Percentiles rank a stretch among this genome's conserved stretches.
phyloP scores from a whole-genome alignment of 108 stramenopile genomes.

The Cyclotella distinguenda region DNA sequence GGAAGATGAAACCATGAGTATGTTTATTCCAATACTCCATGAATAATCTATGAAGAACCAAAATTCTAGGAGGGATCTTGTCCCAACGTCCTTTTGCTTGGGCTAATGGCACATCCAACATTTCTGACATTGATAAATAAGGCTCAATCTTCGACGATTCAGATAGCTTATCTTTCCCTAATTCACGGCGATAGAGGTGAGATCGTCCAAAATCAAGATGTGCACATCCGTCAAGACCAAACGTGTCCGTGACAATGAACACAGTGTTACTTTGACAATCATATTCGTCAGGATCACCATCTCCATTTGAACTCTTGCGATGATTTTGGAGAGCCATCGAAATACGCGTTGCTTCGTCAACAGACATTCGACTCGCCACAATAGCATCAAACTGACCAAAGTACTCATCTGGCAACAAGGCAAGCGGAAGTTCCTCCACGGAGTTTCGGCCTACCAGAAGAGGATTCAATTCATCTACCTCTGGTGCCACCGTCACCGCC shows the following conservation, averaged over 20 bases:
- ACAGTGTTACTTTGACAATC: slow-evolving; percentile 37
- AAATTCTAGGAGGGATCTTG: slow-evolving; percentile 65
- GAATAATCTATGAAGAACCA: slow-evolving; percentile 61
- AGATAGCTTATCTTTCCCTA: slow-evolving; percentile 77
- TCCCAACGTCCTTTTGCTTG: slow-evolving; percentile 71
- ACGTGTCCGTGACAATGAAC: slow-evolving; percentile 74
- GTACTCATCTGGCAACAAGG: slow-evolving; percentile 59
- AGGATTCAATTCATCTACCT: slow-evolving; percentile 90
- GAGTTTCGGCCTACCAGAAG: slow-evolving; percentile 75
- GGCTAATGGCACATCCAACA: slow-evolving; percentile 50
- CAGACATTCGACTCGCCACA: slow-evolving; percentile 70
- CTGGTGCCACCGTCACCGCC: slow-evolving; percentile 63
- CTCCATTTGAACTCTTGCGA: neutral
- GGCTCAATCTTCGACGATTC: slow-evolving; percentile 52
- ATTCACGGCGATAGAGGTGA: slow-evolving; percentile 68
- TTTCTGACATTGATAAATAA: slow-evolving; percentile 61
- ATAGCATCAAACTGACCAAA: slow-evolving; percentile 79
- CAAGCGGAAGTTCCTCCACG: slow-evolving; percentile 51
- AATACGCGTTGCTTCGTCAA: slow-evolving; percentile 63
- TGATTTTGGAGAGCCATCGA: slow-evolving; percentile 29
- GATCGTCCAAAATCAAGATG: slow-evolving; percentile 76
- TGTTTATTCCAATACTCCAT: slow-evolving; percentile 67
- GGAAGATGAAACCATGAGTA: neutral
- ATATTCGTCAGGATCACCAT: neutral
- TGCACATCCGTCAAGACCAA: slow-evolving; percentile 78